These are phyloP conservation scores for Centella asiatica DNA, from an alignment of 129 eudicot genomes.

Conservation along the genomic window DNA sequence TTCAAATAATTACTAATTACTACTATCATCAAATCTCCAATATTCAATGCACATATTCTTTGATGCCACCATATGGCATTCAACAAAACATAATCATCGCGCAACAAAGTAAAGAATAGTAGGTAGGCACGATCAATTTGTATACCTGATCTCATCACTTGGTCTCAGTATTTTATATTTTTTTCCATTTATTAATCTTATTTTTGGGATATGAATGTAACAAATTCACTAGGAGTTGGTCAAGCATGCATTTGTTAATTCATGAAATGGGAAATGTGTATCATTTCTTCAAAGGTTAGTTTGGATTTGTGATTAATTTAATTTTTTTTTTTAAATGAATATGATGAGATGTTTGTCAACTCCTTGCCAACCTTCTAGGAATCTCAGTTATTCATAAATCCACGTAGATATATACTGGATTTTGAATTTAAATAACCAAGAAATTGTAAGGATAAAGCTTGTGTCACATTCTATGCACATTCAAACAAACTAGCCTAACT, in stretches of 20 bases:
- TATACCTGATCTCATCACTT: not conserved
- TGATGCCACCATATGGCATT: not conserved
- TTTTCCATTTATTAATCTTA: not conserved
- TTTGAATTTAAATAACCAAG: not conserved
- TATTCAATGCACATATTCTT: too few species aligned
- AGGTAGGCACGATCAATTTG: not conserved
- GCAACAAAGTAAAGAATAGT: not conserved
- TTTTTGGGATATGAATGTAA: not conserved
- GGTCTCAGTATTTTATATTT: not conserved
- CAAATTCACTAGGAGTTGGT: not conserved
- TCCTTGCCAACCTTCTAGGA: not conserved
- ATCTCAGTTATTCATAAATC: not conserved
- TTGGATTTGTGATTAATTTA: not conserved
- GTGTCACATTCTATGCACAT: too few species aligned
- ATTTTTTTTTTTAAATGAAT: not conserved
- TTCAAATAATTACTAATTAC: too few species aligned
- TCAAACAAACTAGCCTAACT: too few species aligned
- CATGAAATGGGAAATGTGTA: too few species aligned
- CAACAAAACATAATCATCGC: not conserved
- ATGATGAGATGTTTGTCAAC: constrained; percentile 1
- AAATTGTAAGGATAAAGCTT: too few species aligned
- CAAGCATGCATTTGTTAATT: not conserved
- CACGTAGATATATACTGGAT: not conserved
- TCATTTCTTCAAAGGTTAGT: not conserved
- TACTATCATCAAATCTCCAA: too few species aligned